Percentiles rank a stretch among this genome's conserved stretches.
Evolutionary conservation across 768 basidiomycete species (phyloP).

Genomic region (Phlebiopsis gigantea): DNA sequence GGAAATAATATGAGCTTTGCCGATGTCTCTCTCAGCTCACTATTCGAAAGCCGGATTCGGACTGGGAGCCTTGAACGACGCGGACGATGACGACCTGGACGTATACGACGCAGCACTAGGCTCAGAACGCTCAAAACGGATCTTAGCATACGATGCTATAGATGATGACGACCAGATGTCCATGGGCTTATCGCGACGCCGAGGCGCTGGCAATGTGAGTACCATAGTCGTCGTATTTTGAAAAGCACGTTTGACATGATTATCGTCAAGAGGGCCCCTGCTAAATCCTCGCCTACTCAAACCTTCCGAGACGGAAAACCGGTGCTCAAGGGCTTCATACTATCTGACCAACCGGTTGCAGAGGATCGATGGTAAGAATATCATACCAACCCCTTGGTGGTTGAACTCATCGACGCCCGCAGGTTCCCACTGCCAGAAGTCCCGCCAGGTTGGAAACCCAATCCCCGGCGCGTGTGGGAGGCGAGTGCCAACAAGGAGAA

Average conservation of each 20-base stretch:
- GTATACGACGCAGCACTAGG: constrained; percentile 54
- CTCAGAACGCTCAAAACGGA: constrained; percentile 34
- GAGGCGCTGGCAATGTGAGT: constrained; percentile 3
- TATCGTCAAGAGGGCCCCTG: constrained; percentile 16
- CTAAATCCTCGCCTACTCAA: constrained; percentile 18
- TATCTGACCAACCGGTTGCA: constrained; percentile 60
- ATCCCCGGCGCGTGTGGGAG: constrained; percentile 77
- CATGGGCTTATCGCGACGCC: constrained; percentile 28
- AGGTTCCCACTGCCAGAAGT: constrained; percentile 86
- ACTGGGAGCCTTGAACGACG: constrained; percentile 85
- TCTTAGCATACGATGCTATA: constrained; percentile 58
- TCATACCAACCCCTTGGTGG: not conserved
- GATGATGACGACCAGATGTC: constrained; percentile 57
- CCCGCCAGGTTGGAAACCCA: constrained; percentile 79
- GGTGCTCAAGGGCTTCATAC: constrained; percentile 70
- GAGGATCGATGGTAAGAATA: constrained; percentile 60
- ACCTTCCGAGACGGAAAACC: constrained; percentile 72
- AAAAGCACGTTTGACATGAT: no score
- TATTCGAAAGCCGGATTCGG: constrained; percentile 64
- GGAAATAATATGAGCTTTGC: no score
- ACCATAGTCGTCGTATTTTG: no score
- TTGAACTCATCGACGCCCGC: constrained; percentile 1
- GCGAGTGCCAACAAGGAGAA: constrained; percentile 34
- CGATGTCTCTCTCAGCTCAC: not conserved
- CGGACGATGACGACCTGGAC: constrained; percentile 89